Percentiles rank a stretch among this genome's conserved stretches.
phyloP scores from a whole-genome alignment of 495 filamentous ascomycete genomes.

The Friedmanniomyces endolithicus region DNA sequence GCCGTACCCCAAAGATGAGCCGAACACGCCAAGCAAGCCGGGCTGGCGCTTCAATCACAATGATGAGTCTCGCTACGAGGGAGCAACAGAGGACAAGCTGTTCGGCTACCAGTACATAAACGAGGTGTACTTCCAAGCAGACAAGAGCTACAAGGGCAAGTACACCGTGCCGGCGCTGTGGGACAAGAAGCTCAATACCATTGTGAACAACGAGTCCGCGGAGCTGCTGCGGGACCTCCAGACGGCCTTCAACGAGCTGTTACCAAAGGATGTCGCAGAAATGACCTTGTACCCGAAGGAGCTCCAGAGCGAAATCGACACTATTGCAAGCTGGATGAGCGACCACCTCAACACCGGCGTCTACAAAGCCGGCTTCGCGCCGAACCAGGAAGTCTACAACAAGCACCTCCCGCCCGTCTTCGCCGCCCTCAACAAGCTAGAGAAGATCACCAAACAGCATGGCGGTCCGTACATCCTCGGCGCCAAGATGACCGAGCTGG shows the following conservation, averaged over 20 bases:
- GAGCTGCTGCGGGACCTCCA: slow-evolving; percentile 42
- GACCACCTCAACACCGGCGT: slow-evolving; percentile 39
- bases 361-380: slow-evolving; percentile 45
- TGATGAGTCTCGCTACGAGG: slow-evolving; percentile 33
- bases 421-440: slow-evolving; percentile 40
- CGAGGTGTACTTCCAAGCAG: slow-evolving; percentile 42
- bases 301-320: slow-evolving; percentile 35
- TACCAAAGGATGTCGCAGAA: slow-evolving; percentile 24
- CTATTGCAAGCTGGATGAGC: slow-evolving; percentile 36
- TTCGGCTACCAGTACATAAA: slow-evolving; percentile 39
- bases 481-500: slow-evolving; percentile 37
- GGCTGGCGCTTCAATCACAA: slow-evolving; percentile 38
- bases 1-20: slow-evolving; percentile 33
- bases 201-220: slow-evolving; percentile 43
- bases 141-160: slow-evolving; percentile 39
- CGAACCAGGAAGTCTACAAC: slow-evolving; percentile 37
- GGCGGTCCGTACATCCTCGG: slow-evolving; percentile 40
- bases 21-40: slow-evolving; percentile 34
- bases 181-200: slow-evolving; percentile 38
- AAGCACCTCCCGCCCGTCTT: slow-evolving; percentile 36
- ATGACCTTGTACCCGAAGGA: slow-evolving; percentile 37
- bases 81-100: slow-evolving; percentile 40
- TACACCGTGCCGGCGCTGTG: slow-evolving; percentile 46
- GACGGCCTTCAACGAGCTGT: slow-evolving; percentile 35
- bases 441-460: slow-evolving; percentile 33